phyloP scores from a whole-genome alignment of 2,329 filamentous ascomycete species.

The Pleoardoris graminearum region DNA sequence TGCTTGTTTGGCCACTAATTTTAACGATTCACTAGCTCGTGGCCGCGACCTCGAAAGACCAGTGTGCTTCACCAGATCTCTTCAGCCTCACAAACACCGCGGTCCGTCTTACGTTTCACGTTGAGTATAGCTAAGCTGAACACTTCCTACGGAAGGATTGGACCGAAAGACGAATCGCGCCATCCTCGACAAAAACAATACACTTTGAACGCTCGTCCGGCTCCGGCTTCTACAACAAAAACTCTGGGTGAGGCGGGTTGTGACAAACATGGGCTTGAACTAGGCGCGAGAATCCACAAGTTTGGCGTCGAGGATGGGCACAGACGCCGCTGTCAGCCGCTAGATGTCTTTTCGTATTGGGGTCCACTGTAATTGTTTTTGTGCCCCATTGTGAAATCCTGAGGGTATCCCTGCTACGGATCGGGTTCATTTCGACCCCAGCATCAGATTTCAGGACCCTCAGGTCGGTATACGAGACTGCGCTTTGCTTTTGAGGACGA shows the following conservation, averaged over 20 bases:
- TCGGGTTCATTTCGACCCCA: neutral
- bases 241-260: neutral
- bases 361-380: neutral
- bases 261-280: neutral
- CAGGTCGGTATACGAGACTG: no score
- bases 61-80: neutral
- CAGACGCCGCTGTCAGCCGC: neutral
- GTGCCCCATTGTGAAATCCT: neutral
- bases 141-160: neutral
- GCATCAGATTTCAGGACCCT: no score
- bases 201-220: neutral
- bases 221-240: neutral
- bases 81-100: neutral
- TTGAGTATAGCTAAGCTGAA: conserved; percentile 1
- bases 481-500: neutral
- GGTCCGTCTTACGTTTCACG: neutral
- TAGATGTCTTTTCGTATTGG: neutral
- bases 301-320: neutral
- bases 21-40: no score
- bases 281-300: neutral
- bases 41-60: no score
- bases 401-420: neutral
- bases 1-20: no score
- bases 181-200: neutral
- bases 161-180: neutral